Evolutionary conservation across 2,329 filamentous ascomycete species (phyloP).

Genomic region (Fusarium sp.): DNA sequence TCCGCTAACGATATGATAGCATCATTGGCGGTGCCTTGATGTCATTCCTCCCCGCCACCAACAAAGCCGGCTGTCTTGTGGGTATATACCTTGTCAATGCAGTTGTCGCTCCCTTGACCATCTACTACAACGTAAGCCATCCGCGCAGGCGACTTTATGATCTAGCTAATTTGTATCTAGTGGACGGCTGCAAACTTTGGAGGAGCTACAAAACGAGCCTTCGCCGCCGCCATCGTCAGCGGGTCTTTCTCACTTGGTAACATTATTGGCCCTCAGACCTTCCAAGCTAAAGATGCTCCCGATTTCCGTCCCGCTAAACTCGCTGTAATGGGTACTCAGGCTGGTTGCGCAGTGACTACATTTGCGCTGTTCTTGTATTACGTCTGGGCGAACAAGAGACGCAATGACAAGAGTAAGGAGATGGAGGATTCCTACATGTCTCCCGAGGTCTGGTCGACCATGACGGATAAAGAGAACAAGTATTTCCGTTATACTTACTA

Average conservation of each 20-base stretch:
- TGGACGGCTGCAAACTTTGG: conserved; percentile 67
- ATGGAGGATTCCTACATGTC: conserved; percentile 60
- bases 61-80: conserved; percentile 63
- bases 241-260: conserved; percentile 68
- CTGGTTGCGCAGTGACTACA: conserved; percentile 60
- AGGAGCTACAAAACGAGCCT: conserved; percentile 67
- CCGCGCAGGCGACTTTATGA: rapidly evolving
- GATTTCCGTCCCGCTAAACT: conserved; percentile 69
- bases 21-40: conserved; percentile 67
- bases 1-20: conserved; percentile 41
- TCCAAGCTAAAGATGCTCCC: conserved; percentile 67
- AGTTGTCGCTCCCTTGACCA: conserved; percentile 61
- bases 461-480: conserved; percentile 72
- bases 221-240: conserved; percentile 64
- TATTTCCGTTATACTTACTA: conserved; percentile 68
- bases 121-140: conserved; percentile 62
- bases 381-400: conserved; percentile 62
- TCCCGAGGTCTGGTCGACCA: conserved; percentile 62
- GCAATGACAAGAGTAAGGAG: conserved; percentile 50
- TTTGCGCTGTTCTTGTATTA: conserved; percentile 66
- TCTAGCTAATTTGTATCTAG: conserved; percentile 32
- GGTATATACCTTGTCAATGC: conserved; percentile 68
- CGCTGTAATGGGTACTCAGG: conserved; percentile 67
- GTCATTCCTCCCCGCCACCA: conserved; percentile 65
- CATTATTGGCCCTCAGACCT: conserved; percentile 71